Percentiles rank a stretch among this genome's conserved stretches.
phyloP scores from a whole-genome alignment of 1,139 yeast genomes.

The Pichia sp. region DNA sequence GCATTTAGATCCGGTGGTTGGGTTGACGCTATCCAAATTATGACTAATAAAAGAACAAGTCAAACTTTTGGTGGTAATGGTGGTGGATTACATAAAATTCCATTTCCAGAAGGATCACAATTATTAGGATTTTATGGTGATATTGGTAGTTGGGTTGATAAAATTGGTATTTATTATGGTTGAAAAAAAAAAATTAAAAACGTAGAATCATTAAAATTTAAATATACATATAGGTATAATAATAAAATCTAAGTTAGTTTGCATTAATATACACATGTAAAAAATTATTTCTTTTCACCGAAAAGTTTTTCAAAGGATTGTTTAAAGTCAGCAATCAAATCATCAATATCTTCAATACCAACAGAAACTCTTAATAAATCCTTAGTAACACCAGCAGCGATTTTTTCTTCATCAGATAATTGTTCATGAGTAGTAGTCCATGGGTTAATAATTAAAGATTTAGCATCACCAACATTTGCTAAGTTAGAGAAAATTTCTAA shows the following conservation, averaged over 20 bases:
- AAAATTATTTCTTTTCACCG: conserved; percentile 6
- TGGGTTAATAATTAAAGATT: conserved; percentile 92
- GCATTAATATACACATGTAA: neutral
- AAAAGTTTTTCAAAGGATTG: conserved; percentile 52
- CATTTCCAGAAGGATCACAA: conserved; percentile 52
- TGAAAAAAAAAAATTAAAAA: conserved; percentile 1
- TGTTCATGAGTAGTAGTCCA: conserved; percentile 95
- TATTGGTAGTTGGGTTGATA: conserved; percentile 63
- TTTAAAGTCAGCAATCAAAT: conserved; percentile 79
- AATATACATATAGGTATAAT: too few relatives aligned
- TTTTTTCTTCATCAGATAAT: conserved; percentile 72
- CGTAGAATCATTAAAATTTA: neutral
- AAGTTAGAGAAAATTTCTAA: conserved; percentile 82
- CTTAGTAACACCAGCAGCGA: conserved; percentile 76
- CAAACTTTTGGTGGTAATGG: conserved; percentile 62
- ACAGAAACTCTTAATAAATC: conserved; percentile 84
- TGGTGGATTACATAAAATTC: conserved; percentile 56
- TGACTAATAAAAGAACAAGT: conserved; percentile 47
- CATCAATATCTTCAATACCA: conserved; percentile 88
- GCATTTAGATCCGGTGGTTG: conserved; percentile 73
- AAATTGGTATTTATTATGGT: conserved; percentile 57
- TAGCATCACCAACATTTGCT: conserved; percentile 95
- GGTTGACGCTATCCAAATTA: conserved; percentile 77
- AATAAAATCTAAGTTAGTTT: too few relatives aligned
- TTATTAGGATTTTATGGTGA: conserved; percentile 68